phyloP scores from a whole-genome alignment of 2,329 filamentous ascomycete genomes.

The Fusarium lyarnte region DNA sequence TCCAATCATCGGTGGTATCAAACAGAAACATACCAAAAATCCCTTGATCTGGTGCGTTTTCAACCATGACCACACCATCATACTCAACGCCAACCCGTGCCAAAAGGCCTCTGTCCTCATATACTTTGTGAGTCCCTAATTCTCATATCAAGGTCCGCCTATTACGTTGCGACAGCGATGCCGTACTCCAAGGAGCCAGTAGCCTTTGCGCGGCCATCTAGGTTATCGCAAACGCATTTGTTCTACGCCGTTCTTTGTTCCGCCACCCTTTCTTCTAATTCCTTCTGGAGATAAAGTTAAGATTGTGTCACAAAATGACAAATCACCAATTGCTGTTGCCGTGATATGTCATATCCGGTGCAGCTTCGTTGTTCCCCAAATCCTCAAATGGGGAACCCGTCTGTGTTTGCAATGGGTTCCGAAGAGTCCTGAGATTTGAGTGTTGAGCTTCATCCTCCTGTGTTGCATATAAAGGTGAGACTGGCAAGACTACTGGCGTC shows the following conservation, averaged over 20 bases:
- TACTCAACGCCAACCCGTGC: slow-evolving; percentile 35
- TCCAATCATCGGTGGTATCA: slow-evolving; percentile 8
- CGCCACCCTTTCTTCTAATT: neutral
- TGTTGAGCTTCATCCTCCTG: neutral
- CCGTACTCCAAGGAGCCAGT: slow-evolving; percentile 5
- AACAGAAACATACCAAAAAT: slow-evolving; percentile 27
- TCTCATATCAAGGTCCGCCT: neutral
- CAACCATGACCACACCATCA: slow-evolving; percentile 23
- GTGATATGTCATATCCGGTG: slow-evolving; percentile 7
- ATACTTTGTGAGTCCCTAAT: slow-evolving; percentile 19
- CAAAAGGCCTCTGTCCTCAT: slow-evolving; percentile 9
- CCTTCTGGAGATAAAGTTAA: neutral
- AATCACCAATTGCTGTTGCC: slow-evolving; percentile 29
- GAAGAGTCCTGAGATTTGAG: slow-evolving; percentile 6
- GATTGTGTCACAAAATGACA: neutral
- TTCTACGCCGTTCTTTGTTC: neutral
- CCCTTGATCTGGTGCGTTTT: slow-evolving; percentile 31
- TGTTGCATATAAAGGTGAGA: slow-evolving; percentile 20
- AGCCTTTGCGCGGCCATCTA: neutral
- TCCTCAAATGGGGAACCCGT: neutral
- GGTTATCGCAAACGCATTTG: neutral
- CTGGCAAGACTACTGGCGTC: slow-evolving; percentile 25
- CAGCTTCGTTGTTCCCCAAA: slow-evolving; percentile 7
- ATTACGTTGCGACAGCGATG: neutral
- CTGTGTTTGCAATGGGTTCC: slow-evolving; percentile 22